Conservation (phyloP, 2,329 filamentous ascomycete genomes). For the Nemania diffusa region DNA sequence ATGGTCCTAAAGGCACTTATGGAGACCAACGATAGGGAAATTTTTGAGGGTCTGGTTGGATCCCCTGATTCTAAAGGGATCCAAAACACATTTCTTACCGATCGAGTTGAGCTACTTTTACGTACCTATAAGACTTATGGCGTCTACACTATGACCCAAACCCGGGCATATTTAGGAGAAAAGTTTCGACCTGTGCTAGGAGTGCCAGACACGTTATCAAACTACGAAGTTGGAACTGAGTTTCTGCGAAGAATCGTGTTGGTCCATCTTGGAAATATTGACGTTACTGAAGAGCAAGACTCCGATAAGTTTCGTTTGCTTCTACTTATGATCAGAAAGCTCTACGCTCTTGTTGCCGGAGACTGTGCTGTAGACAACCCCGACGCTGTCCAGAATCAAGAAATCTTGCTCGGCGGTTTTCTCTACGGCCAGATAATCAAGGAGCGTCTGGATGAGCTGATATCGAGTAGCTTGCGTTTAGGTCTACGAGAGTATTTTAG, state of each 20-base stretch:
- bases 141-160: constrained; percentile 83
- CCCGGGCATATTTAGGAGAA: constrained; percentile 84
- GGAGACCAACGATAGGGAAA: constrained; percentile 95
- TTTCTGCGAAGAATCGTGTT: constrained; percentile 91
- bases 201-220: constrained; percentile 82
- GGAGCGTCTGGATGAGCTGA: constrained; percentile 90
- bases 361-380: constrained; percentile 96
- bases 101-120: constrained; percentile 90
- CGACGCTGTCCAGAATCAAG: constrained; percentile 95
- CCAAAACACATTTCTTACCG: constrained; percentile 91
- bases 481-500: constrained; percentile 68
- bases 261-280: constrained; percentile 86
- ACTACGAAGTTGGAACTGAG: constrained; percentile 90
- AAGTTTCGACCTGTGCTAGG: constrained; percentile 92
- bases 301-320: constrained; percentile 93
- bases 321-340: constrained; percentile 94
- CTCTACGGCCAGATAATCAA: constrained; percentile 96
- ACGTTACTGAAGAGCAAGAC: constrained; percentile 86
- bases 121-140: constrained; percentile 93
- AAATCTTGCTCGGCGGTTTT: constrained; percentile 91
- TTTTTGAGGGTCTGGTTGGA: constrained; percentile 93
- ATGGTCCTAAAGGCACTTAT: constrained; percentile 96
- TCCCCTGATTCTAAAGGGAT: constrained; percentile 78
- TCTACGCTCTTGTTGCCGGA: constrained; percentile 91
- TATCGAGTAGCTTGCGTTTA: constrained; percentile 65